Evolutionary conservation across 139 green algal species (phyloP).

Genomic region (Haematococcus sp.): DNA sequence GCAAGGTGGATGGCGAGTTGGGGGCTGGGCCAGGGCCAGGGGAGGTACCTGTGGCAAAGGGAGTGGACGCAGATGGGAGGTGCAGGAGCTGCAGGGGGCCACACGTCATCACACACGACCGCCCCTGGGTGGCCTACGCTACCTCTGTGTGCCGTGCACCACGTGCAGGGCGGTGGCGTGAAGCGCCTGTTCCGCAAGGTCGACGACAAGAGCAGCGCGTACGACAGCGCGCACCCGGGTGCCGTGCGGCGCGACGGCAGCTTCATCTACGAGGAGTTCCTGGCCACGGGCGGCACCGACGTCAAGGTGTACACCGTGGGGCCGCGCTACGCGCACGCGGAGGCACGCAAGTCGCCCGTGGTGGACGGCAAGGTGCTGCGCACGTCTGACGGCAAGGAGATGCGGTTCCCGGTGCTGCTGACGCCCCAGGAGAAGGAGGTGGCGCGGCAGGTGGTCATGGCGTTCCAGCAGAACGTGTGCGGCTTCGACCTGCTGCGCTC

Average conservation of each 20-base stretch:
- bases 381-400: conserved; percentile 35
- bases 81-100: too few species aligned
- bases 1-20: too few species aligned
- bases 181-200: conserved; percentile 98
- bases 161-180: conserved; percentile 81
- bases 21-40: too few species aligned
- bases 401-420: conserved; percentile 90
- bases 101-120: too few species aligned
- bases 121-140: too few species aligned
- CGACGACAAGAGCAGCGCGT: conserved; percentile 80
- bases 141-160: background rate
- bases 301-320: conserved; percentile 88
- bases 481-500: conserved; percentile 91
- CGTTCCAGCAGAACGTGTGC: conserved; percentile 94
- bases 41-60: too few species aligned
- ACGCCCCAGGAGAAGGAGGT: conserved; percentile 86
- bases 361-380: conserved; percentile 92
- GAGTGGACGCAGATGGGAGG: too few species aligned
- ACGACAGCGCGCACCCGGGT: conserved; percentile 77
- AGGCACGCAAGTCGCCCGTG: conserved; percentile 95
- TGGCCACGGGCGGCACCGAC: conserved; percentile 94
- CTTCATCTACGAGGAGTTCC: conserved; percentile 95
- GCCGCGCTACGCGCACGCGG: conserved; percentile 94
- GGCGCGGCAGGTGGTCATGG: conserved; percentile 86
- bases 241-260: conserved; percentile 65